Conservation (phyloP, 2,329 filamentous ascomycete species). For the Aspergillus costaricaensis region DNA sequence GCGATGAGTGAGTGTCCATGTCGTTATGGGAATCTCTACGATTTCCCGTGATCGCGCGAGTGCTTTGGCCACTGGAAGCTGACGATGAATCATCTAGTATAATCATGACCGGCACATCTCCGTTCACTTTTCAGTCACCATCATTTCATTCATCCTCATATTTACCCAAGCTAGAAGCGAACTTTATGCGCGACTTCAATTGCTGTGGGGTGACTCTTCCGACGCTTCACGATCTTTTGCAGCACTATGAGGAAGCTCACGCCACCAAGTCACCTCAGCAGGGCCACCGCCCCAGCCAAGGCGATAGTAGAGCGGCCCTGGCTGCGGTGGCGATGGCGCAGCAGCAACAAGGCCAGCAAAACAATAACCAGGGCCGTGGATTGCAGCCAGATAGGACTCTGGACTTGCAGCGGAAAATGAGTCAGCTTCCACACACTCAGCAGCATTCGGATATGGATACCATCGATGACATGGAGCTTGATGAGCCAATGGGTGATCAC, state of each 20-base stretch:
- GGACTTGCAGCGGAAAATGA: slow-evolving; percentile 42
- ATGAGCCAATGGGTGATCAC: slow-evolving; percentile 68
- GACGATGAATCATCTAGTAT: slow-evolving; percentile 62
- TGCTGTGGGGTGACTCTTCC: slow-evolving; percentile 90
- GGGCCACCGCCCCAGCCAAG: slow-evolving; percentile 52
- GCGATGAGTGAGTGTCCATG: slow-evolving; percentile 80
- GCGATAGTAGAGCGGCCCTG: slow-evolving; percentile 54
- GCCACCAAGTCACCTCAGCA: slow-evolving; percentile 65
- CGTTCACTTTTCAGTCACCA: slow-evolving; percentile 84
- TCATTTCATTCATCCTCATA: slow-evolving; percentile 97
- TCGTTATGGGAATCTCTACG: slow-evolving; percentile 12
- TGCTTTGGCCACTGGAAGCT: slow-evolving; percentile 1
- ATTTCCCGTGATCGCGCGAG: slow-evolving; percentile 4
- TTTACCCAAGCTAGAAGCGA: slow-evolving; percentile 91
- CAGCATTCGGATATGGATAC: slow-evolving; percentile 70
- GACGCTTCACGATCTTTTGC: slow-evolving; percentile 89
- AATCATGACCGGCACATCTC: slow-evolving; percentile 95
- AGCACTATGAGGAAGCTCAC: slow-evolving; percentile 96
- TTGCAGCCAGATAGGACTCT: slow-evolving; percentile 37
- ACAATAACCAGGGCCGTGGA: slow-evolving; percentile 37
- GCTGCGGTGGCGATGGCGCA: slow-evolving; percentile 51
- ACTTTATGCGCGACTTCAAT: slow-evolving; percentile 95
- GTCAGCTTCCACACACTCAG: slow-evolving; percentile 34
- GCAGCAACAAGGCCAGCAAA: slow-evolving; percentile 54
- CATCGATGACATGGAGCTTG: slow-evolving; percentile 95